phyloP scores from a whole-genome alignment of 768 basidiomycete genomes.

The Rhodotorula sphaerocarpa region DNA sequence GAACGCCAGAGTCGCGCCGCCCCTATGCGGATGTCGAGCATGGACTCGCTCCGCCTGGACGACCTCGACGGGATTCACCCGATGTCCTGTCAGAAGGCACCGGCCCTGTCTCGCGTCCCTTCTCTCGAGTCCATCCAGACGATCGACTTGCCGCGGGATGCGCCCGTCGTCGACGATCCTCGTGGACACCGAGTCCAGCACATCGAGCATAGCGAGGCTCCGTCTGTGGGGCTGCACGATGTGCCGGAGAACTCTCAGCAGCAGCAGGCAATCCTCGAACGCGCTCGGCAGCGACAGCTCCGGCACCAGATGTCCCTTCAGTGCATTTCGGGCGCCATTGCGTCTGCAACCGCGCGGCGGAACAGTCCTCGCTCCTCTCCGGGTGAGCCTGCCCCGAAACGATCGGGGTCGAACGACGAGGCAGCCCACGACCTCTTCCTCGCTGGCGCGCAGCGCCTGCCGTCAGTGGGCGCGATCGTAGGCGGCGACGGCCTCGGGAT shows the following conservation, averaged over 20 bases:
- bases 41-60: conserved; percentile 24
- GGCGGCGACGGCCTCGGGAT: conserved; percentile 8
- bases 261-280: conserved; percentile 12
- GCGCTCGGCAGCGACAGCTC: conserved; percentile 25
- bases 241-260: too few relatives aligned
- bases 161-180: too few relatives aligned
- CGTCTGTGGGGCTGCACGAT: too few relatives aligned
- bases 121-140: conserved; percentile 20
- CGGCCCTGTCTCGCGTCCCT: conserved; percentile 13
- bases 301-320: conserved; percentile 39
- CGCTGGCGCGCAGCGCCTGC: too few relatives aligned
- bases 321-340: conserved; percentile 38
- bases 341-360: conserved; percentile 35
- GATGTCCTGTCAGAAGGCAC: not conserved
- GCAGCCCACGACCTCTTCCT: not conserved
- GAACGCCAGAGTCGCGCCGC: too few relatives aligned
- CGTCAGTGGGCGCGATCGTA: not conserved
- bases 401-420: too few relatives aligned
- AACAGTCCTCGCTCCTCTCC: not conserved
- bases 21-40: conserved; percentile 17
- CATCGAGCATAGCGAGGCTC: too few relatives aligned
- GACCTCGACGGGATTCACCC: conserved; percentile 26
- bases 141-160: conserved; percentile 1
- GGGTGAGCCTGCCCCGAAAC: not conserved
- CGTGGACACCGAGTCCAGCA: too few relatives aligned